phyloP scores from a whole-genome alignment of 805 yeast genomes.

The Candida anglica region DNA sequence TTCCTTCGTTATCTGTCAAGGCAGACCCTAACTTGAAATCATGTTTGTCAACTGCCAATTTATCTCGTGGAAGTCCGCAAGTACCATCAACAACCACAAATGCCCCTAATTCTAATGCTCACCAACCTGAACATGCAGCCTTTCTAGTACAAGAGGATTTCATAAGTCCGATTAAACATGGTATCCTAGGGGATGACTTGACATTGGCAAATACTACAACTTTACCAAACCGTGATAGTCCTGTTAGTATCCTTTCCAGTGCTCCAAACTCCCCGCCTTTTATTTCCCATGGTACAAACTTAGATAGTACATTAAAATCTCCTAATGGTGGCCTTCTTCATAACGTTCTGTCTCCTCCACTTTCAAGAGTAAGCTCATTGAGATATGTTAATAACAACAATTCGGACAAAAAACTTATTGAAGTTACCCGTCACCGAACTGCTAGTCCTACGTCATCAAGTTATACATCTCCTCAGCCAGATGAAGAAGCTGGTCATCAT shows the following conservation, averaged over 20 bases:
- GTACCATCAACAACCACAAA: background rate
- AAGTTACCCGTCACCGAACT: slow-evolving; percentile 3
- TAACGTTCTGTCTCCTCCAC: too few relatives aligned
- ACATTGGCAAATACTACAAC: too few relatives aligned
- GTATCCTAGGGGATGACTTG: slow-evolving; percentile 7
- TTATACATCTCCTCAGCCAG: slow-evolving; percentile 4
- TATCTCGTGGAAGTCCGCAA: too few relatives aligned
- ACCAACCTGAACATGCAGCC: slow-evolving; percentile 4
- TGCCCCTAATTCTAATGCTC: too few relatives aligned
- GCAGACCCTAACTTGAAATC: slow-evolving; percentile 15
- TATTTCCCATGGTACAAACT: too few relatives aligned
- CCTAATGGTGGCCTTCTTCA: too few relatives aligned
- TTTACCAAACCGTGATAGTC: too few relatives aligned
- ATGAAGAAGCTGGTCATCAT: too few relatives aligned
- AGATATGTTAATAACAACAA: background rate
- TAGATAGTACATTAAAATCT: too few relatives aligned
- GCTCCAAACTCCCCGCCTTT: slow-evolving; percentile 4
- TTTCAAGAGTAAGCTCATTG: slow-evolving; percentile 1
- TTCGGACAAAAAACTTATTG: slow-evolving; percentile 9
- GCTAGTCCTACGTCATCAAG: slow-evolving; percentile 1
- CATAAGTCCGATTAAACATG: slow-evolving; percentile 17
- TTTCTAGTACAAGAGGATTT: slow-evolving; percentile 10
- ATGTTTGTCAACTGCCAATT: slow-evolving; percentile 9
- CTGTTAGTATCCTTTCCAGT: slow-evolving; percentile 2
- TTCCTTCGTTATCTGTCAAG: slow-evolving; percentile 12